phyloP scores from a whole-genome alignment of 176 grass and related monocot genomes.

The Oryza brachyantha region DNA sequence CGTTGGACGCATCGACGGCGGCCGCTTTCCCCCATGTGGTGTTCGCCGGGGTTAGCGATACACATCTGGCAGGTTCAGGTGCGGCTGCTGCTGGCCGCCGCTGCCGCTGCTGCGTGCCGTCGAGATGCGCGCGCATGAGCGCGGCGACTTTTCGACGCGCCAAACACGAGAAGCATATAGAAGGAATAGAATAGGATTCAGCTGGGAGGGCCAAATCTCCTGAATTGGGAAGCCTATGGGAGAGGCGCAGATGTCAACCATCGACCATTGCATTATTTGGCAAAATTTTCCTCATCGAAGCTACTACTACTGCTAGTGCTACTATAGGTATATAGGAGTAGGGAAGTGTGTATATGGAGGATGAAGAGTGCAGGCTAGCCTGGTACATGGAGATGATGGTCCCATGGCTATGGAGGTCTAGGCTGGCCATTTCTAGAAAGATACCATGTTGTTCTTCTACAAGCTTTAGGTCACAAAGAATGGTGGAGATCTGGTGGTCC shows the following conservation, averaged over 20 bases:
- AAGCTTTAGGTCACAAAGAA: constrained; percentile 1
- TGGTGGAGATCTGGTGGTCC: constrained; percentile 35
- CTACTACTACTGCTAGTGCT: no score
- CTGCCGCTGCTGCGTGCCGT: background rate
- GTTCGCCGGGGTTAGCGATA: constrained; percentile 33
- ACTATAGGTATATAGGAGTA: background rate
- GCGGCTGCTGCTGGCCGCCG: background rate
- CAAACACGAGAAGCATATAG: constrained; percentile 34
- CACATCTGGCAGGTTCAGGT: background rate
- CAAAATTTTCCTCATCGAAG: background rate
- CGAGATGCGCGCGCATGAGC: constrained; percentile 16
- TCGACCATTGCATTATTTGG: background rate
- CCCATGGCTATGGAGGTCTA: constrained; percentile 23
- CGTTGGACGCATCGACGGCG: background rate
- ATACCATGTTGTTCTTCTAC: background rate
- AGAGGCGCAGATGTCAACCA: background rate
- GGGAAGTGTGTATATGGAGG: background rate
- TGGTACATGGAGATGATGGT: constrained; percentile 15
- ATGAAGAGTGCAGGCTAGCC: background rate
- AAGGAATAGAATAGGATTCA: background rate
- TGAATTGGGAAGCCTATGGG: constrained; percentile 32
- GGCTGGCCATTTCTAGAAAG: constrained; percentile 8
- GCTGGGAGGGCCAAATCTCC: background rate
- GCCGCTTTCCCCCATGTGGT: constrained; percentile 33
- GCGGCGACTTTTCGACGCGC: constrained; percentile 3